Evolutionary conservation across 352 stramenopile genomes (phyloP), one percentile per base, ranked within the genome.

Genomic region (Pythium rhizo-oryzae): DNA sequence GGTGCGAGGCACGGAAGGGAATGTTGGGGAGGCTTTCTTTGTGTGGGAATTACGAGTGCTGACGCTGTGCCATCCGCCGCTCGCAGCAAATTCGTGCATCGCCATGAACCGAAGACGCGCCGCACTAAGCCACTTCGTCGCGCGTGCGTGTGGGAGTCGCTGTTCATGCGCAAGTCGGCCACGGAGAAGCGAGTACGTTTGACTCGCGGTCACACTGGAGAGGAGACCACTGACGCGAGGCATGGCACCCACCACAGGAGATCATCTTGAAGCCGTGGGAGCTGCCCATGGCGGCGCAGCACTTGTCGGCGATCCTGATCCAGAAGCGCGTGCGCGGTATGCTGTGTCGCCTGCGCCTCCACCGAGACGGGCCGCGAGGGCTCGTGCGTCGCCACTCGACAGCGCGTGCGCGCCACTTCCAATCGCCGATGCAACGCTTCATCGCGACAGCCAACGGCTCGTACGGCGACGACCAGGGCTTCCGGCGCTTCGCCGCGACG

Each of bases 231-330:
- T 18, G 2, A 43, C 9, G 4, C 15, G 4, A 18, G 37, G 15
- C 24, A n/a, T 67, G 49, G 43, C n/a, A n/a, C n/a, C n/a, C 28
- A 16, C 13, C 35, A 21, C 50, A 92, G 85, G 78, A 77, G 21
- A 87, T 94, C 51, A 81, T 96, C 11, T 59, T 77, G 41, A 71
- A 77, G 37, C 85, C 85, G 1, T 95, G 87, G 87, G 80, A 91
- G 50, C 86, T 87, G 41, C 87, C 89, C 25, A 94, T 96, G 85
- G 83, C 84, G 2, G 89, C 89, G 28, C 82, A 93, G 69, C 82
- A 95, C 41, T 70, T 96, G 18, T 80, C 89, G 0, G 87, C 87
- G 7, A 76, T 94, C 18, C 65, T 91, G 70, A 93, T 96, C 51
- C 89, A 91, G 67, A 92, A 90, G 63, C 75, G 70, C 12, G 78